A percentile compares a stretch with the other conserved stretches of the same genome.
Conservation (phyloP, 106 monocot species). For the Allium sativum region DNA sequence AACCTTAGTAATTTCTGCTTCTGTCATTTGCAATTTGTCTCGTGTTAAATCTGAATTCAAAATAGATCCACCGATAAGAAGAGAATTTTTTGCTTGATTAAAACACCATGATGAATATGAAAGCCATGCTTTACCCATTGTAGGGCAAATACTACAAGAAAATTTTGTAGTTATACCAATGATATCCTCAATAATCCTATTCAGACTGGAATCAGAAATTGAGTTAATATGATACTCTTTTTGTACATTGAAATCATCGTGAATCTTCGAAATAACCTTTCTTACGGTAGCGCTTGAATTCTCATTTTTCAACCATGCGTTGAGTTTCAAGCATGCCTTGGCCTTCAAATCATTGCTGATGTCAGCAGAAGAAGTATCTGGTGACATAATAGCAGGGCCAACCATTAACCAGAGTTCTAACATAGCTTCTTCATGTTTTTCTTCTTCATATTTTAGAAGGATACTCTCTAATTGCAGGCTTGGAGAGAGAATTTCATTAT, state of each 20-base stretch:
- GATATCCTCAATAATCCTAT: slow-evolving; percentile 55
- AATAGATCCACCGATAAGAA: slow-evolving; percentile 22
- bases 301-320: slow-evolving; percentile 57
- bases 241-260: slow-evolving; percentile 32
- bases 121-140: slow-evolving; percentile 82
- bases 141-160: slow-evolving; percentile 56
- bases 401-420: slow-evolving; percentile 61
- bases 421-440: slow-evolving; percentile 68
- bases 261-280: slow-evolving; percentile 49
- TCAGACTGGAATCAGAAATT: slow-evolving; percentile 20
- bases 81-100: slow-evolving; percentile 52
- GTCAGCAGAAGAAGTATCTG: slow-evolving; percentile 15
- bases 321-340: slow-evolving; percentile 86
- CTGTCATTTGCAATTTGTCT: slow-evolving; percentile 50
- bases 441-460: slow-evolving; percentile 60
- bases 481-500: slow-evolving; percentile 31
- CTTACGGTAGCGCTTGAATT: slow-evolving; percentile 21
- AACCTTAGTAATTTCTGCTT: slow-evolving; percentile 60
- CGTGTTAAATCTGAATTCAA: slow-evolving; percentile 45
- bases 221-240: slow-evolving; percentile 8
- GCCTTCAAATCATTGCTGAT: slow-evolving; percentile 40
- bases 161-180: slow-evolving; percentile 51
- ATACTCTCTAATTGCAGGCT: slow-evolving; percentile 63
- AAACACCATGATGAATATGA: slow-evolving; percentile 99
- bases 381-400: slow-evolving; percentile 27